These are phyloP conservation scores for Neonectria punicea DNA, from an alignment of 2,329 filamentous ascomycete species.

Conservation along the genomic window DNA sequence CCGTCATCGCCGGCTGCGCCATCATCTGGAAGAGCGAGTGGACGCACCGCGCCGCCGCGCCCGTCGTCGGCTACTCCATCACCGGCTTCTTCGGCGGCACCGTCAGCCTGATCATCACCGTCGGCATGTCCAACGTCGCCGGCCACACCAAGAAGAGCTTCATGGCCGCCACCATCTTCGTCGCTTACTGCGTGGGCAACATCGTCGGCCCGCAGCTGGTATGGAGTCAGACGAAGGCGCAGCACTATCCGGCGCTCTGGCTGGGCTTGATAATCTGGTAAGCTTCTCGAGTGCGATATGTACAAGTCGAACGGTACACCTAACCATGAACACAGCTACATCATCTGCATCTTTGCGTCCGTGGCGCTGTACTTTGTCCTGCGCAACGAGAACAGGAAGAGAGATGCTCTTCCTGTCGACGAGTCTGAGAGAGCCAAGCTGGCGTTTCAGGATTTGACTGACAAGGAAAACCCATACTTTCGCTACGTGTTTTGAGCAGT, in stretches of 20 bases:
- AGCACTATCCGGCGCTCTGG: conserved; percentile 80
- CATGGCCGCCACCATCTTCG: conserved; percentile 78
- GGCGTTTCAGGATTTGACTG: conserved; percentile 75
- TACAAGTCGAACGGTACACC: neutral
- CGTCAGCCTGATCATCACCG: conserved; percentile 66
- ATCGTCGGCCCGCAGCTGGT: conserved; percentile 81
- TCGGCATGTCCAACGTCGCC: conserved; percentile 74
- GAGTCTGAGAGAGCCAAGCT: conserved; percentile 70
- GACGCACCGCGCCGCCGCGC: conserved; percentile 71
- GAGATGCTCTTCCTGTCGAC: conserved; percentile 60
- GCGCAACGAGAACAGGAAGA: conserved; percentile 65
- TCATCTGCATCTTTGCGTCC: conserved; percentile 71
- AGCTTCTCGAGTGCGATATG: conserved; percentile 22
- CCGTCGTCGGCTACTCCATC: conserved; percentile 77
- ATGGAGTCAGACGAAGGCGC: conserved; percentile 69
- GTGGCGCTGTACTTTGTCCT: conserved; percentile 68
- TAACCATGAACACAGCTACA: conserved; percentile 61
- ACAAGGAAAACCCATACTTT: conserved; percentile 75
- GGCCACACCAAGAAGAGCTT: conserved; percentile 83
- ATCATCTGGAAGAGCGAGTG: conserved; percentile 78
- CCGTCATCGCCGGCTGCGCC: conserved; percentile 78
- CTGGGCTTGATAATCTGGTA: conserved; percentile 71
- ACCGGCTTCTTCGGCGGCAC: conserved; percentile 79
- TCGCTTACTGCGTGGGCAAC: conserved; percentile 80
- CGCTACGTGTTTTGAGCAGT: conserved; percentile 59